Conservation (phyloP, 163 green algal species). For the Scenedesmus sp. region DNA sequence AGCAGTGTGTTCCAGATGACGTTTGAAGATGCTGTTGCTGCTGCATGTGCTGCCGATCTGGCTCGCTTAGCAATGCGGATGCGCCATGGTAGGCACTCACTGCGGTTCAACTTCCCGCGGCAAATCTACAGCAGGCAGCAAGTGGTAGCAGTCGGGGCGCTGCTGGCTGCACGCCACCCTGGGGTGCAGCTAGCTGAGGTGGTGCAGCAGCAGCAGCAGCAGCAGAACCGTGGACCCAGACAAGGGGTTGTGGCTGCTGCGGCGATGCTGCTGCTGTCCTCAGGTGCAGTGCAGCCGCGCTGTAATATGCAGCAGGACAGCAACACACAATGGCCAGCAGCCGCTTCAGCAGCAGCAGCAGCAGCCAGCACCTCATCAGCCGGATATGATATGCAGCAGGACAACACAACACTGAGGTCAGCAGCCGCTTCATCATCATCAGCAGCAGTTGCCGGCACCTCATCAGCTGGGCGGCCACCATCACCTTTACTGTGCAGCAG, state of each 20-base stretch:
- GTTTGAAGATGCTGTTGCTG: background rate
- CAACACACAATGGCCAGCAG: too few relatives aligned
- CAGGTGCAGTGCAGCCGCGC: background rate
- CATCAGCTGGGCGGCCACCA: too few relatives aligned
- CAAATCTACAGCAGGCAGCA: background rate
- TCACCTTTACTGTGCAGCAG: too few relatives aligned
- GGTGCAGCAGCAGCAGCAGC: background rate
- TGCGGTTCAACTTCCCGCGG: background rate
- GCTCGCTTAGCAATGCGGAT: background rate
- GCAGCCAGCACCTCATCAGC: too few relatives aligned
- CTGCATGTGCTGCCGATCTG: background rate
- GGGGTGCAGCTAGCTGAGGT: background rate
- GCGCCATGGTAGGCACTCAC: background rate
- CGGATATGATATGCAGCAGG: too few relatives aligned
- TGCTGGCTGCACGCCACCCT: background rate
- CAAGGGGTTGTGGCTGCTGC: background rate
- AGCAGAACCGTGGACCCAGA: too few relatives aligned
- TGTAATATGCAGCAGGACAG: background rate
- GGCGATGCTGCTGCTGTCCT: background rate
- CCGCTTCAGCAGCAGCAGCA: too few relatives aligned
- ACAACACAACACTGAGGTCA: too few relatives aligned
- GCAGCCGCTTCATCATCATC: too few relatives aligned
- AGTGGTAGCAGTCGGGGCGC: background rate
- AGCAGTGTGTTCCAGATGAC: background rate
- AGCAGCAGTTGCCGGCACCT: too few relatives aligned